phyloP scores from a whole-genome alignment of 768 basidiomycete species.

The Fibroporia radiculosa region DNA sequence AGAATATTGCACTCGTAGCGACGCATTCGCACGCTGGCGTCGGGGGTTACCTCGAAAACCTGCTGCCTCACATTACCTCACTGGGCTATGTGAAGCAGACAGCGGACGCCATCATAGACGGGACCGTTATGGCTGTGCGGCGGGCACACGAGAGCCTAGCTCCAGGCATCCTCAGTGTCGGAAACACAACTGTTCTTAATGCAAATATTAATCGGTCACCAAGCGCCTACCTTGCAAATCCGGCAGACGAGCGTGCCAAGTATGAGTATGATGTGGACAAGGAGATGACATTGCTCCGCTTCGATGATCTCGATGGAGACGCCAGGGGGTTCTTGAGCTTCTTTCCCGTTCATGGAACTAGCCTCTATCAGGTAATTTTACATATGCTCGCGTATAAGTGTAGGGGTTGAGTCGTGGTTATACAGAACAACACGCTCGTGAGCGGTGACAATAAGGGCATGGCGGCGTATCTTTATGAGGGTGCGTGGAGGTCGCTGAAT shows the following conservation, averaged over 20 bases:
- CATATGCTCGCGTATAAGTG: no score
- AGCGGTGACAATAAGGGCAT: constrained; percentile 83
- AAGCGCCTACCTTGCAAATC: constrained; percentile 70
- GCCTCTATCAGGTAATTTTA: constrained; percentile 72
- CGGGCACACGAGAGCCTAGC: constrained; percentile 58
- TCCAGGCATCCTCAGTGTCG: constrained; percentile 51
- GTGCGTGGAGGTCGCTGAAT: constrained; percentile 27
- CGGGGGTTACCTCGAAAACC: constrained; percentile 71
- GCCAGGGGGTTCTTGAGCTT: constrained; percentile 65
- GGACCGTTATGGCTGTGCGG: constrained; percentile 61
- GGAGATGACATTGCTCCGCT: constrained; percentile 58
- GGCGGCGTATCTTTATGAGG: constrained; percentile 75
- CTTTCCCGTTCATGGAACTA: constrained; percentile 76
- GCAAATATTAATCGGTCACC: constrained; percentile 74
- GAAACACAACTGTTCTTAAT: constrained; percentile 60
- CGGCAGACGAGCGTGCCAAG: constrained; percentile 54
- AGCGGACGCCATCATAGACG: constrained; percentile 63
- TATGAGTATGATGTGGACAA: constrained; percentile 73
- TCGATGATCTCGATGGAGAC: constrained; percentile 50
- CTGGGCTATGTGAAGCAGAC: constrained; percentile 68
- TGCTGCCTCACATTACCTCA: constrained; percentile 70
- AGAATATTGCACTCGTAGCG: constrained; percentile 69
- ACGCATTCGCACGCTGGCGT: constrained; percentile 76
- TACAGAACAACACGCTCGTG: constrained; percentile 74
- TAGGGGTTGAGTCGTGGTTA: neutral